These are phyloP conservation scores for Clavispora vitiphila DNA, from an alignment of 805 yeast genomes.

Conservation along the genomic window DNA sequence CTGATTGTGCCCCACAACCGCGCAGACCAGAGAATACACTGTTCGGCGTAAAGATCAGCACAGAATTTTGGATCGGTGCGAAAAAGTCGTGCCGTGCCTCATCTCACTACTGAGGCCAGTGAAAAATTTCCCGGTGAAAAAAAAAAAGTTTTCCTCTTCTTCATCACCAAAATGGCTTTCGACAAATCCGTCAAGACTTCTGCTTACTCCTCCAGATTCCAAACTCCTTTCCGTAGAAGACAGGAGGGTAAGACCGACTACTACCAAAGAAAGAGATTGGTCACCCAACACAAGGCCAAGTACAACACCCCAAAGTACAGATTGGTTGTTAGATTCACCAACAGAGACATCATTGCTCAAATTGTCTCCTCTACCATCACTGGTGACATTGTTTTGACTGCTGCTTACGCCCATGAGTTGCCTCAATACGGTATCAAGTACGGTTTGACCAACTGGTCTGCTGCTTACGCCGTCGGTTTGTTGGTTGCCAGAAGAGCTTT, in stretches of 20 bases:
- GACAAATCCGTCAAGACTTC: constrained; percentile 65
- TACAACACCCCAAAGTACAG: constrained; percentile 99
- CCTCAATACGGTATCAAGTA: constrained; percentile 96
- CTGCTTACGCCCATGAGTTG: constrained; percentile 98
- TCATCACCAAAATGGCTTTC: constrained; percentile 62
- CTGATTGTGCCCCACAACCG: no score
- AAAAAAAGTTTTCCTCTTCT: constrained; percentile 3
- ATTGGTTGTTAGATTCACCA: constrained; percentile 99
- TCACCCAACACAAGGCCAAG: constrained; percentile 99
- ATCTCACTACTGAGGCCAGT: neutral
- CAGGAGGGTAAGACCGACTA: constrained; percentile 99
- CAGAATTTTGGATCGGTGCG: neutral
- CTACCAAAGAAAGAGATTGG: constrained; percentile 99
- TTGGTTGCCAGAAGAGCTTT: constrained; percentile 98
- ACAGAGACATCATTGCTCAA: constrained; percentile 98
- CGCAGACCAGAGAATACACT: neutral
- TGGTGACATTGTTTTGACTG: constrained; percentile 93
- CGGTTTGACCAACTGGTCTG: constrained; percentile 99
- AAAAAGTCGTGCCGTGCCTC: neutral
- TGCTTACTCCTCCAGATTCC: constrained; percentile 98
- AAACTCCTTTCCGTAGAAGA: constrained; percentile 99
- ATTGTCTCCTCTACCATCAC: constrained; percentile 93
- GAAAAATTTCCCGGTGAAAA: constrained; percentile 2
- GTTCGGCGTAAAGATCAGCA: neutral
- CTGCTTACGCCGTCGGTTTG: constrained; percentile 98